These are phyloP conservation scores for Pisolithus sp. DNA, from an alignment of 768 basidiomycete genomes.

Conservation along the genomic window DNA sequence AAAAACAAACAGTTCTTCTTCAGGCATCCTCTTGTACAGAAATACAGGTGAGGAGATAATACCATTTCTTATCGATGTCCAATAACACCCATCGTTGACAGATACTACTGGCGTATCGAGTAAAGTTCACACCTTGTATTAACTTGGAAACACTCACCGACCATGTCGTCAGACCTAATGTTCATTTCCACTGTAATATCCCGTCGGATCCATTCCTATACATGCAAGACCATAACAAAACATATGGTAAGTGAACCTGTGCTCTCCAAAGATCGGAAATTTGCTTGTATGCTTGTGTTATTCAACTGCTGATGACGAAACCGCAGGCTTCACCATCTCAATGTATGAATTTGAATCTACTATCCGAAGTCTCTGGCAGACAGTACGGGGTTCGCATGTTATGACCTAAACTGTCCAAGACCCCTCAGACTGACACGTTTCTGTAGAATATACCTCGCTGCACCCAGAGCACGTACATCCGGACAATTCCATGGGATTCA, in stretches of 20 bases:
- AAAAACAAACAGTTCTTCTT: conserved; percentile 44
- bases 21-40: conserved; percentile 21
- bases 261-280: neutral
- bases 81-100: neutral
- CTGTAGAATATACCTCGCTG: conserved; percentile 14
- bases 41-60: conserved; percentile 20
- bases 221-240: conserved; percentile 49
- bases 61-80: neutral
- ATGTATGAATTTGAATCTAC: conserved; percentile 58
- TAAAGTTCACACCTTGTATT: conserved; percentile 22
- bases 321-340: conserved; percentile 53
- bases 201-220: conserved; percentile 45
- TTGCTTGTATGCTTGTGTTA: too few species aligned
- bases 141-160: conserved; percentile 15
- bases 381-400: conserved; percentile 44
- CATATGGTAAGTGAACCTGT: conserved; percentile 36
- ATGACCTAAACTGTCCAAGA: conserved; percentile 24
- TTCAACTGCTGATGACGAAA: neutral
- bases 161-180: conserved; percentile 34
- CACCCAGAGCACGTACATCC: conserved; percentile 48
- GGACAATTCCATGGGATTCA: conserved; percentile 52
- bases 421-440: neutral
- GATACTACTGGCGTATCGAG: conserved; percentile 28
- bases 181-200: conserved; percentile 51
- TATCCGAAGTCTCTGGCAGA: conserved; percentile 57